Evolutionary conservation across 2,329 filamentous ascomycete species (phyloP), one percentile per base, ranked within the genome.

Genomic region (Fulvia fulva): DNA sequence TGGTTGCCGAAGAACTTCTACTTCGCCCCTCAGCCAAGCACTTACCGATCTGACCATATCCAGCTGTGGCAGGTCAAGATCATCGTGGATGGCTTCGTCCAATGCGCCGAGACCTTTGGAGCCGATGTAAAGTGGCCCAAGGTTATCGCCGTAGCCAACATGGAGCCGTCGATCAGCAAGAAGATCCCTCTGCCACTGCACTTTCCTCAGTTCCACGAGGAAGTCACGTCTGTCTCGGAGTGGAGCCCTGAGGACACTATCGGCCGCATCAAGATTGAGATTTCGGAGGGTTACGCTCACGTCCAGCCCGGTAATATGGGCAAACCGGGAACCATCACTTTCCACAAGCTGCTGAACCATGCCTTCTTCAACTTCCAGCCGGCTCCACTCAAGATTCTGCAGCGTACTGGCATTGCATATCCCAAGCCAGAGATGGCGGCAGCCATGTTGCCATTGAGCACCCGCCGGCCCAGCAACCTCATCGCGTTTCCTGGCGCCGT

Each of bases 291-390:
- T 0, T 85, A 91, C 58, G 63, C 67, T 41, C 56, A 58, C 21
- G 19, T 59, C 22, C 25, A 41, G 57, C 60, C 64, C 28, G 67
- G 67, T 5, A 64, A 67, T 7, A 23, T 65, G 1, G 64, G 68
- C 8, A 84, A 89, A 63, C 85, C 90, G 66, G 78, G 85, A 43
- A 77, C 89, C 61, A 88, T 87, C 68, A 90, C 92, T 67, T 50
- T 16, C 26, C 11, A 28, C 14, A 50, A 50, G 26, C 47, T 50
- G 47, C 23, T 50, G 23, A 50, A 50, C 47, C 74, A 91, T 46
- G 83, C 91, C 23, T 83, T 83, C 14, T 94, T 96, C 73, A 87
- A 90, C 0, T 96, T 95, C 67, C 89, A 94, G 68, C 89, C 94
- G 77, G 91, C 89, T 32, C 90, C 91, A 0, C 75, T 89, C 55